These are phyloP conservation scores for Penicillium sp. DNA, from an alignment of 2,329 filamentous ascomycete genomes.

Conservation along the genomic window DNA sequence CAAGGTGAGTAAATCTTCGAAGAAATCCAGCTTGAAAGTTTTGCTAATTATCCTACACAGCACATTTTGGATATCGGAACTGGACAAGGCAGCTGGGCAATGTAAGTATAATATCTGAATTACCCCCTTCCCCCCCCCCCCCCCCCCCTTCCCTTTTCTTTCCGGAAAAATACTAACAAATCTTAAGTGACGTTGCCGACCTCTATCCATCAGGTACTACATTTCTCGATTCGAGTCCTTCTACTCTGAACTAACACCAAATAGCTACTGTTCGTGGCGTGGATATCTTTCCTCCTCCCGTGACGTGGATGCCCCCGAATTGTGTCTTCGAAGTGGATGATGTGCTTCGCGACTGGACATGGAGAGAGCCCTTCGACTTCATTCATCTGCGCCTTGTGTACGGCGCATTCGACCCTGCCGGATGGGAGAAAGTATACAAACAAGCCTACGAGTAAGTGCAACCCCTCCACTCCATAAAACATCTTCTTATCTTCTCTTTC, in stretches of 20 bases:
- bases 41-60: slow-evolving; percentile 2
- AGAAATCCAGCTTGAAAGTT: background rate
- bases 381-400: slow-evolving; percentile 27
- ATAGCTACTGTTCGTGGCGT: slow-evolving; percentile 23
- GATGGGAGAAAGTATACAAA: slow-evolving; percentile 5
- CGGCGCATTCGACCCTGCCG: slow-evolving; percentile 9
- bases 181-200: slow-evolving; percentile 12
- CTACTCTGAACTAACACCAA: background rate
- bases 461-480: too few species aligned
- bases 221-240: background rate
- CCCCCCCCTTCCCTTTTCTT: too few species aligned
- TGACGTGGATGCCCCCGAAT: slow-evolving; percentile 31
- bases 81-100: slow-evolving; percentile 22
- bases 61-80: slow-evolving; percentile 24
- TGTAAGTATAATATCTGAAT: slow-evolving; percentile 11
- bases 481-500: background rate
- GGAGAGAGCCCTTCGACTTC: slow-evolving; percentile 27
- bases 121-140: background rate
- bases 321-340: slow-evolving; percentile 33
- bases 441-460: slow-evolving; percentile 16
- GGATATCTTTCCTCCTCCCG: slow-evolving; percentile 27
- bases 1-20: slow-evolving; percentile 9
- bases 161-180: background rate
- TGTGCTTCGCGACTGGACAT: slow-evolving; percentile 26
- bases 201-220: slow-evolving; percentile 5